Evolutionary conservation across 2,329 filamentous ascomycete species (phyloP), one percentile per base, ranked within the genome.

Genomic region (Cytospora piceae): DNA sequence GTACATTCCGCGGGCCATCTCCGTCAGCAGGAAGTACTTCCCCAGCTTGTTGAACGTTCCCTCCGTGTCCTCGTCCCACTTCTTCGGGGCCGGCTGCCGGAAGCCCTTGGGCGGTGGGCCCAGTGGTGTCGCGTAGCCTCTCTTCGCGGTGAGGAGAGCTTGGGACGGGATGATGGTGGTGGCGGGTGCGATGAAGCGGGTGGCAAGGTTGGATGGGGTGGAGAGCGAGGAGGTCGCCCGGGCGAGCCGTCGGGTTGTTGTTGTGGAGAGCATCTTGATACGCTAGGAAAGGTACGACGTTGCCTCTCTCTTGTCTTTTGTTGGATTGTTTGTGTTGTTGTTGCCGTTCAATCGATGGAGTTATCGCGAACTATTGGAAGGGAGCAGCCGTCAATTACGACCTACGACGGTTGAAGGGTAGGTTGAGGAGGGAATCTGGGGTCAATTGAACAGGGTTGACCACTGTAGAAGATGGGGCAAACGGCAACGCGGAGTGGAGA

Each of bases 1-100:
- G 77, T 97, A 99, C 95, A 99, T 98, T 79, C 95, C 95, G 76
- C 95, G 89, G 78, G 92, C 86, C 90, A 98, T 95, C 85, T 99
- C 95, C 62, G 91, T 89, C 84, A 98, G 82, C 77, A 99, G 86
- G 82, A 99, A 99, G 84, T 93, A 98, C 77, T 94, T 95, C 72
- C 92, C 93, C 69, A 93, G 85, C 78, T 90, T 90, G 80, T 97
- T 93, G 72, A 96, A 81, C 42, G 90, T 87, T 70, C 85, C 87
- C 77, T 96, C 93, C 69, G 86, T 83, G 70, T 89, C 85, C 78
- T 96, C 87, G 71, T 96, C 88, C 93, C 93, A 98, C 81, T 87
- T 81, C 77, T 88, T 85, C 60, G 86, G 89, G 69, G 83, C 85
- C 74, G 88, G 86, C 73, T 94, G 83, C 72, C 95, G 89, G 85